phyloP scores from a whole-genome alignment of 2,329 filamentous ascomycete genomes.

The Aureobasidium sp. region DNA sequence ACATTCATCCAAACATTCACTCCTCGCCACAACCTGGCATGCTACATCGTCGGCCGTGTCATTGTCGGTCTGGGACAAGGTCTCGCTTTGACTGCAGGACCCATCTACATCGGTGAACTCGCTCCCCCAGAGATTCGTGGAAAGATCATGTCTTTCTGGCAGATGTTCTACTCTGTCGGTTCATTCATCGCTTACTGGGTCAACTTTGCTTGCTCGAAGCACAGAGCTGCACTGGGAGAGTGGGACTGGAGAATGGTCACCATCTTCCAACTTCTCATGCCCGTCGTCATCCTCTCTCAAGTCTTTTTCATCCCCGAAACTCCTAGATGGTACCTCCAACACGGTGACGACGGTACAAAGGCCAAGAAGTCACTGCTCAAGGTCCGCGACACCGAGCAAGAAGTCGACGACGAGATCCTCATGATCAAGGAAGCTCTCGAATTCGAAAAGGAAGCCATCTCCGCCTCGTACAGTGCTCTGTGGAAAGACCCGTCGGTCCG shows the following conservation, averaged over 20 bases:
- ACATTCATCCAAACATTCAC: constrained; percentile 64
- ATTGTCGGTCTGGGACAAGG: constrained; percentile 65
- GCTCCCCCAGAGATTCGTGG: constrained; percentile 58
- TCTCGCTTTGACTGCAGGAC: constrained; percentile 57
- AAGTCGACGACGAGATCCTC: constrained; percentile 60
- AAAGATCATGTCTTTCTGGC: constrained; percentile 64
- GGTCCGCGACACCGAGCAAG: constrained; percentile 57
- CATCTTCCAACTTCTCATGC: constrained; percentile 65
- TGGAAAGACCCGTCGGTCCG: constrained; percentile 64
- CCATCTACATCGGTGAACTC: constrained; percentile 65
- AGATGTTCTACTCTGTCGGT: constrained; percentile 60
- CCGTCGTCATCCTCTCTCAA: constrained; percentile 53
- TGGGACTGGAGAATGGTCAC: constrained; percentile 62
- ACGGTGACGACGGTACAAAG: constrained; percentile 52
- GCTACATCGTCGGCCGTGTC: constrained; percentile 62
- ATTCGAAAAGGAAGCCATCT: constrained; percentile 64
- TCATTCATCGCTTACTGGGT: constrained; percentile 61
- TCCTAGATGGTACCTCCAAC: constrained; percentile 62
- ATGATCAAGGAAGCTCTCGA: constrained; percentile 61
- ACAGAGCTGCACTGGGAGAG: constrained; percentile 52
- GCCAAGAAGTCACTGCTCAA: constrained; percentile 51
- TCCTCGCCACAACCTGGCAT: constrained; percentile 49
- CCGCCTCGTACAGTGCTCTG: constrained; percentile 55
- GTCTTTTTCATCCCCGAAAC: constrained; percentile 62
- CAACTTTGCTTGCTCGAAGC: constrained; percentile 55